A percentile compares a stretch with the other conserved stretches of the same genome.
phyloP scores from a whole-genome alignment of 148 eudicot species.

The Camellia lanceoleosa region DNA sequence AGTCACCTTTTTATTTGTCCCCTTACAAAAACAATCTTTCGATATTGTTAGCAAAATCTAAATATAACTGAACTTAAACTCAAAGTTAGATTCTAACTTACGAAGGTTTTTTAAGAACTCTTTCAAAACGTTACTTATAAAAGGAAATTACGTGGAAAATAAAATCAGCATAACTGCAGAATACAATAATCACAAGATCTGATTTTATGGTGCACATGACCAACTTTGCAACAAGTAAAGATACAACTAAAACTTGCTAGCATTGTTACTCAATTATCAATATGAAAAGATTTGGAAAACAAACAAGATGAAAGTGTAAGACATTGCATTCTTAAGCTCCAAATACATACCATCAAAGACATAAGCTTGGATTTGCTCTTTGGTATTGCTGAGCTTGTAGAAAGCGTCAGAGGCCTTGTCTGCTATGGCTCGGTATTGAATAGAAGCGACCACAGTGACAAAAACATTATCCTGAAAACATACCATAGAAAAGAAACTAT shows the following conservation, averaged over 20 bases:
- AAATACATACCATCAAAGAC: conserved; percentile 58
- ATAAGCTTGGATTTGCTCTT: conserved; percentile 66
- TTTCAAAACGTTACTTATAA: too few relatives aligned
- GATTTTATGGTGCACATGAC: not conserved
- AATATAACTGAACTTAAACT: not conserved
- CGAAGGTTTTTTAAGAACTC: too few relatives aligned
- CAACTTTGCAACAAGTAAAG: not conserved
- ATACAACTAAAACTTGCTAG: not conserved
- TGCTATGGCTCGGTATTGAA: conserved; percentile 61
- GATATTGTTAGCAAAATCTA: not conserved
- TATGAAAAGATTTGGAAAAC: too few relatives aligned
- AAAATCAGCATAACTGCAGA: not conserved
- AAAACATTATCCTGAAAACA: conserved; percentile 67
- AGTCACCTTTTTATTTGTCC: not conserved
- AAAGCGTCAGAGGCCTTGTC: conserved; percentile 65
- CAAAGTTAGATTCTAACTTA: not conserved
- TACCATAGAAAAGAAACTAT: conserved; percentile 1
- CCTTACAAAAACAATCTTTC: not conserved
- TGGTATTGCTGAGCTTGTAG: conserved; percentile 63
- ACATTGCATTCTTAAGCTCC: not conserved
- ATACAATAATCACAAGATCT: not conserved
- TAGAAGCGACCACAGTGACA: conserved; percentile 66
- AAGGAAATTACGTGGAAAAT: not conserved
- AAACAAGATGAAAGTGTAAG: too few relatives aligned
- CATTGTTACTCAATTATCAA: too few relatives aligned